These are phyloP conservation scores for Solidago caesia DNA, from an alignment of 129 eudicot genomes.

Conservation along the genomic window DNA sequence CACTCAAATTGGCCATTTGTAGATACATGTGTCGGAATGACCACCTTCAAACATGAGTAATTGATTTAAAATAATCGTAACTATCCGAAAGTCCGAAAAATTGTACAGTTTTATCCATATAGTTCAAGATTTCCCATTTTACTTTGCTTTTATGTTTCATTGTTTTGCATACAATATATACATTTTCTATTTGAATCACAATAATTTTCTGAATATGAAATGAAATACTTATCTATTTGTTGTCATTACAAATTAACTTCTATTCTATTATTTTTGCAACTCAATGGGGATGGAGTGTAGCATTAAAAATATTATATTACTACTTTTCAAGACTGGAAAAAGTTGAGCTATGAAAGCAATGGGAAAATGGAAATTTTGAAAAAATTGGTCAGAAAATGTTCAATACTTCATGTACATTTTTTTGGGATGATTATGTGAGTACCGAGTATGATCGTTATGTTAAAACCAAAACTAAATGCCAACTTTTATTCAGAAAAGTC, in stretches of 20 bases:
- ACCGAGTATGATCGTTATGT: neutral
- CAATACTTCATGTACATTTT: neutral
- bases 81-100: neutral
- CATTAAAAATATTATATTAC: neutral
- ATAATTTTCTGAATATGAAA: neutral
- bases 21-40: neutral
- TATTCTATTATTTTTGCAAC: neutral
- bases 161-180: neutral
- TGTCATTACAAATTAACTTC: neutral
- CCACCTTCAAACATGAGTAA: neutral
- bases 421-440: neutral
- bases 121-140: constrained; percentile 6
- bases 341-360: neutral
- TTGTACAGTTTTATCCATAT: neutral
- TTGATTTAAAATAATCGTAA: constrained; percentile 1
- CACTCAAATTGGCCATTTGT: neutral
- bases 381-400: neutral
- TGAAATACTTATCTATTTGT: neutral
- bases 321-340: neutral
- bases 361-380: neutral
- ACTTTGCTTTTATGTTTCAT: neutral
- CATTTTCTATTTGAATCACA: neutral
- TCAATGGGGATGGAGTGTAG: neutral
- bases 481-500: neutral
- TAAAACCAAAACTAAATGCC: neutral